Evolutionary conservation across 495 filamentous ascomycete species (phyloP), one percentile per base, ranked within the genome.

Genomic region (Massariosphaeria phaeospora): DNA sequence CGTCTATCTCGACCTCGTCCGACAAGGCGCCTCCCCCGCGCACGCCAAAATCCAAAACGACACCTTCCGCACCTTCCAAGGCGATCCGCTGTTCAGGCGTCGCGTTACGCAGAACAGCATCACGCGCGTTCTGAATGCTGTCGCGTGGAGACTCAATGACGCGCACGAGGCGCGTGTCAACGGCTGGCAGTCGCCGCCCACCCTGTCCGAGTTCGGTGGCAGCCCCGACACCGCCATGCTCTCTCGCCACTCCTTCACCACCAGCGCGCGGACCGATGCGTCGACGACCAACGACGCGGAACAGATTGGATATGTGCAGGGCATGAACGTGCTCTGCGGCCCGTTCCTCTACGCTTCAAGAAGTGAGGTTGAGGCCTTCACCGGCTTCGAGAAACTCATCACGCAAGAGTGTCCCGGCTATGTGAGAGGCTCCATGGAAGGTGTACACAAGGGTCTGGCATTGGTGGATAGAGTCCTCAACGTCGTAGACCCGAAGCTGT

Each of bases 281-380:
- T 64, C 57, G 8, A 61, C 63, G 21, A 57, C 65, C n/a, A 55
- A 57, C 55, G 52, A 62, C 23, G 55, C 54, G 1, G 55, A 59
- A 29, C 78, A 83, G 12, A 86, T 86, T 11, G 88, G 87, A 47
- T 99, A 99, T 67, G 94, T 97, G 4, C 93, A 99, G 67, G 93
- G 93, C 52, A 97, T 98, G 93, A 98, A 97, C 66, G 91, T 97
- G n/a, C 80, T 98, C n/a, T 91, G 88, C 30, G 93, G 93, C 8
- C 94, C 93, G 0, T 96, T 99, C 63, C 77, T 97, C 35, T 99
- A 99, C 69, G 89, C 91, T 2, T 90, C 93, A 15, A 84, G 88
- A 55, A 95, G 88, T 63, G 93, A 99, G 69, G 86, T 89, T 0
- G 89, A 99, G 67, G 93, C 94, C 10, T 97, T 95, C 51, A 83